phyloP scores from a whole-genome alignment of 768 basidiomycete species.

The Rhizopogon sp. region DNA sequence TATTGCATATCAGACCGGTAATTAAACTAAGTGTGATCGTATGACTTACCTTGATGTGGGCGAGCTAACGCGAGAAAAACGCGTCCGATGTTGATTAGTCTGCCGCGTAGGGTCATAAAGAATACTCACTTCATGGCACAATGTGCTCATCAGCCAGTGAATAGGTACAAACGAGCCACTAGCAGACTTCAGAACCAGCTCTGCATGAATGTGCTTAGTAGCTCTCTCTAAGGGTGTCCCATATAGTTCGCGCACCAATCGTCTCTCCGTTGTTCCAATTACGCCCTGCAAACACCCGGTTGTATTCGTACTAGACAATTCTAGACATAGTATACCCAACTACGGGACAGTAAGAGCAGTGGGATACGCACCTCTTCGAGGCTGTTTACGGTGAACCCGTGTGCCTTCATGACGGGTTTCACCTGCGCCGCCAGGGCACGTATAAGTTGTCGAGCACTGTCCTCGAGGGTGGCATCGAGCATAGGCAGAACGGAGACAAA shows the following conservation, averaged over 20 bases:
- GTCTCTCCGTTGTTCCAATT: slow-evolving; percentile 86
- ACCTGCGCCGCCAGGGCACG: slow-evolving; percentile 82
- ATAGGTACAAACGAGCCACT: slow-evolving; percentile 58
- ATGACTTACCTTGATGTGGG: slow-evolving; percentile 67
- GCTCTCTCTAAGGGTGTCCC: background rate
- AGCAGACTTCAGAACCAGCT: slow-evolving; percentile 65
- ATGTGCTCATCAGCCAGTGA: slow-evolving; percentile 67
- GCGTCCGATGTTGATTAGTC: slow-evolving; percentile 1
- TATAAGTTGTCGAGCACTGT: slow-evolving; percentile 66
- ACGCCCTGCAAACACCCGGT: slow-evolving; percentile 72
- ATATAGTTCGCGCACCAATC: slow-evolving; percentile 44
- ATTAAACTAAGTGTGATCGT: background rate
- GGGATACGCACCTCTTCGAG: slow-evolving; percentile 66
- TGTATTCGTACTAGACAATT: slow-evolving; percentile 62
- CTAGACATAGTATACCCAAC: background rate
- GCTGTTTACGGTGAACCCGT: slow-evolving; percentile 72
- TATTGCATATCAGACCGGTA: background rate
- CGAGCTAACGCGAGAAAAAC: slow-evolving; percentile 43
- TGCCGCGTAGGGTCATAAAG: background rate
- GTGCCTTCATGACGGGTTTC: slow-evolving; percentile 74
- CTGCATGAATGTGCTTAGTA: slow-evolving; percentile 30
- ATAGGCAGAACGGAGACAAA: slow-evolving; percentile 61
- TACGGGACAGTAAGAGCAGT: background rate
- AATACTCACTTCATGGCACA: slow-evolving; percentile 74
- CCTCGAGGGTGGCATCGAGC: slow-evolving; percentile 38